Conservation (phyloP, 2,329 filamentous ascomycete species). For the Aspergillus tubingensis region DNA sequence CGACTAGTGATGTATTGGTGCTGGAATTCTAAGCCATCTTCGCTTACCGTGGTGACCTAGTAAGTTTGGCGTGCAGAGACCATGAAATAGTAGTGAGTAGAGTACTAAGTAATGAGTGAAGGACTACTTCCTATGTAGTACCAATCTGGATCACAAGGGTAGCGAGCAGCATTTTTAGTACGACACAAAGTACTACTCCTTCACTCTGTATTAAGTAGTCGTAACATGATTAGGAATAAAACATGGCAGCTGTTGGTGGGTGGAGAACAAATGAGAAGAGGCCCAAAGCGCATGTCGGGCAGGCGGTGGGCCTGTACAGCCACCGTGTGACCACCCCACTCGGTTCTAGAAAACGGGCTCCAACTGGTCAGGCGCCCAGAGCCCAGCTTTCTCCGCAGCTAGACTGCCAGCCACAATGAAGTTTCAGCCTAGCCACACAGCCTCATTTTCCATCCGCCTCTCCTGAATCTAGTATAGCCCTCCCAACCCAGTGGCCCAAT, state of each 20-base stretch:
- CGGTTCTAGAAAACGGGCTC: slow-evolving; percentile 1
- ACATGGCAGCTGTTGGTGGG: not conserved
- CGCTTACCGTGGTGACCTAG: no score
- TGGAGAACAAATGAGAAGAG: slow-evolving; percentile 1
- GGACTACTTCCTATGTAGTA: no score
- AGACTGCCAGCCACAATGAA: slow-evolving; percentile 12
- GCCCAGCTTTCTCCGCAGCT: slow-evolving; percentile 9
- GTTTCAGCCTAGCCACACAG: slow-evolving; percentile 18
- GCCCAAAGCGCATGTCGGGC: not conserved
- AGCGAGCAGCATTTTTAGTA: no score
- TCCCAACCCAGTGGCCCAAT: not conserved
- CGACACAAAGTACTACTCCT: no score
- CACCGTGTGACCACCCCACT: not conserved
- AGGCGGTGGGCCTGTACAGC: slow-evolving; percentile 2
- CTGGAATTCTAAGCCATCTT: no score
- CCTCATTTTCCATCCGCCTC: slow-evolving; percentile 11
- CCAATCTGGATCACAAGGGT: no score
- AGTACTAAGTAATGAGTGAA: no score
- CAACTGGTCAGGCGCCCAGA: not conserved
- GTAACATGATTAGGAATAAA: not conserved
- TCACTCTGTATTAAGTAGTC: no score
- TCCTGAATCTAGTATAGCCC: not conserved
- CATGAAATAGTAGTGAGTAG: no score
- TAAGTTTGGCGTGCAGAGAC: no score
- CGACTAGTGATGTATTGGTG: no score